A percentile compares a stretch with the other conserved stretches of the same genome.
Conservation (phyloP, 805 yeast species). For the Metschnikowia anglica region DNA sequence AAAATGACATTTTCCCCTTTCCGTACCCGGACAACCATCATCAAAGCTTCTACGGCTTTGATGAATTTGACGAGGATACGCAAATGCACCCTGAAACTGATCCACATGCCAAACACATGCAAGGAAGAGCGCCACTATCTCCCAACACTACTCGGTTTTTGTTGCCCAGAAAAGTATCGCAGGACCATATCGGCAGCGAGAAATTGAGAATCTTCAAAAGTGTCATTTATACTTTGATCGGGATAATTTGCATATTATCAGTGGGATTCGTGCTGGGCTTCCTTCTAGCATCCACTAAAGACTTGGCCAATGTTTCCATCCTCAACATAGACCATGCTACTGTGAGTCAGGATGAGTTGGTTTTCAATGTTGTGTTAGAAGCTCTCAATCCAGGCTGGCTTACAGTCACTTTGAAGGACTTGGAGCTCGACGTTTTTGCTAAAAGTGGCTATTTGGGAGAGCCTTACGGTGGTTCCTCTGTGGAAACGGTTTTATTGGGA, state of each 20-base stretch:
- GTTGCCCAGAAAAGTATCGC: slow-evolving; percentile 32
- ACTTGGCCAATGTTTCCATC: slow-evolving; percentile 65
- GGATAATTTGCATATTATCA: slow-evolving; percentile 52
- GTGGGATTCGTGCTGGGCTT: slow-evolving; percentile 83
- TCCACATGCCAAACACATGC: slow-evolving; percentile 3
- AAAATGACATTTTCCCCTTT: slow-evolving; percentile 33
- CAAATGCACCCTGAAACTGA: slow-evolving; percentile 12
- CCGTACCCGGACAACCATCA: slow-evolving; percentile 33
- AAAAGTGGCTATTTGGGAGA: slow-evolving; percentile 50
- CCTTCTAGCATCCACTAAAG: slow-evolving; percentile 81
- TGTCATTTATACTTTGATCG: slow-evolving; percentile 43
- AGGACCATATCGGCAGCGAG: slow-evolving; percentile 9
- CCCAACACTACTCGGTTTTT: slow-evolving; percentile 27
- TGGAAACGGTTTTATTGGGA: slow-evolving; percentile 76
- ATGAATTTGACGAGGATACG: slow-evolving; percentile 40
- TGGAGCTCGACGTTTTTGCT: slow-evolving; percentile 84
- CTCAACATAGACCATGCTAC: slow-evolving; percentile 65
- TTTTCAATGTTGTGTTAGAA: slow-evolving; percentile 72
- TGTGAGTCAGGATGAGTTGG: slow-evolving; percentile 79
- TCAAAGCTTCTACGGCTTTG: slow-evolving; percentile 37
- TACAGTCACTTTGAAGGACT: slow-evolving; percentile 57
- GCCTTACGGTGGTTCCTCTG: slow-evolving; percentile 14
- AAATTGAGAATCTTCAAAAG: slow-evolving; percentile 28
- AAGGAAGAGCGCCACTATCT: slow-evolving; percentile 23
- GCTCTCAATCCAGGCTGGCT: slow-evolving; percentile 89